Evolutionary conservation across 495 filamentous ascomycete genomes (phyloP).

Genomic region (Cercophora sp.): DNA sequence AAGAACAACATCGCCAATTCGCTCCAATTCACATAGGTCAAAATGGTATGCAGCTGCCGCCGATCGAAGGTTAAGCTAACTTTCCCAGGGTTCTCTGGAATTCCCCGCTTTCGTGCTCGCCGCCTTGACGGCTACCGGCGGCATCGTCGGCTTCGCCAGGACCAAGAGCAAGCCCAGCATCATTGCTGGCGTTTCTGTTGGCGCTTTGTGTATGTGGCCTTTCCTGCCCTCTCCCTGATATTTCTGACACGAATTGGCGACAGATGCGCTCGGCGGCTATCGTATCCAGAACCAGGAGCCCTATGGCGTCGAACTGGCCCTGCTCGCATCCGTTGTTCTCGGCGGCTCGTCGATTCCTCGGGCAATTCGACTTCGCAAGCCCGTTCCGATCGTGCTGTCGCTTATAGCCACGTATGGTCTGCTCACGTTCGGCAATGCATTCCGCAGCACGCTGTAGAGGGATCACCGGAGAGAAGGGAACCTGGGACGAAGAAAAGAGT

Average conservation of each 20-base stretch:
- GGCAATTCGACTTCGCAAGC: conserved; percentile 73
- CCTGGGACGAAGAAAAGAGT: background rate
- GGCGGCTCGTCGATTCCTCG: conserved; percentile 79
- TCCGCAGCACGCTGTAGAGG: conserved; percentile 30
- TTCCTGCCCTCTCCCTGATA: background rate
- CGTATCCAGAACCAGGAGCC: conserved; percentile 61
- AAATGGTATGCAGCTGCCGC: background rate
- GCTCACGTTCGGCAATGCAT: conserved; percentile 57
- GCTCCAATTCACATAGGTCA: conserved; percentile 3
- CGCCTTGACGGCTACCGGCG: conserved; percentile 78
- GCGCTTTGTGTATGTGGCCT: conserved; percentile 48
- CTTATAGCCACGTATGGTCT: conserved; percentile 58
- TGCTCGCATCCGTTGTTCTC: conserved; percentile 77
- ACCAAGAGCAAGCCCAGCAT: conserved; percentile 85
- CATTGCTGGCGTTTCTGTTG: conserved; percentile 76
- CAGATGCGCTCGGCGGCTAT: conserved; percentile 64
- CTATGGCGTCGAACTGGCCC: conserved; percentile 69
- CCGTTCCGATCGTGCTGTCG: conserved; percentile 70
- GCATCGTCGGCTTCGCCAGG: conserved; percentile 73
- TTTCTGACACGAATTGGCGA: background rate
- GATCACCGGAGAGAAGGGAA: conserved; percentile 4
- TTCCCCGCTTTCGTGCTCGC: conserved; percentile 67
- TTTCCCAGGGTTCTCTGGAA: conserved; percentile 30
- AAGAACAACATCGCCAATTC: no score
- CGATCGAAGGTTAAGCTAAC: background rate